Evolutionary conservation across 495 filamentous ascomycete genomes (phyloP), one percentile per base, ranked within the genome.

Genomic region (Halenospora varia): DNA sequence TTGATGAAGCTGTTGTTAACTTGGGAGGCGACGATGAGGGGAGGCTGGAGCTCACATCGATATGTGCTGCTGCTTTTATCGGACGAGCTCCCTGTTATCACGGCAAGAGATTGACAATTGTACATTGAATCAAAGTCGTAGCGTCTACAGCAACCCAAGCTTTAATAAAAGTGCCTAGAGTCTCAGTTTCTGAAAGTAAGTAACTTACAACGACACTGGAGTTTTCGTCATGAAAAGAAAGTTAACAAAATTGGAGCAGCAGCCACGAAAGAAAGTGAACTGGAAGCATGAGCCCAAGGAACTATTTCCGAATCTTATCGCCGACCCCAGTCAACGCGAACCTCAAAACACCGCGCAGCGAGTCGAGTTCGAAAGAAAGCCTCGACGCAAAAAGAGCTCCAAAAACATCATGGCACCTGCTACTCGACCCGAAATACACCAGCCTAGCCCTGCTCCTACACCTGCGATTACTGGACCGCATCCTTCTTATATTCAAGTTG

Each of bases 401-500:
- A 35, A 35, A 13, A 35, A 35, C 13, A 4, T 35, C 29, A 63
- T 63, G 61, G 56, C 61, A 18, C 61, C 61, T 10, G 50, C 59
- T 11, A 48, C 18, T 44, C 1, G 20, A 23, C 20, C 47, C 9
- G 20, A 23, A n/a, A 25, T 2, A 2, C 18, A 6, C 8, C 19
- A 10, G 8, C 47, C 47, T 25, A n/a, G 20, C 47, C 25, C 47
- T 6, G n/a, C 19, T 24, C 10, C 18, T 9, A 47, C n/a, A n/a
- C n/a, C 47, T 25, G 42, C 42, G 4, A n/a, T 46, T 17, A 46
- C 19, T 41, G 76, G 79, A 13, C 86, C 88, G 22, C 85, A 88
- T 65, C 85, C 87, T 2, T 88, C 85, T 22, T 86, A 81, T 67
- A 88, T 89, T 62, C 80, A 86, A 62, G 82, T 88, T 48, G 82